Percentiles rank a stretch among this genome's conserved stretches.
Conservation (phyloP, 1,284 basidiomycete genomes). For the Singerocomus inundabilis region DNA sequence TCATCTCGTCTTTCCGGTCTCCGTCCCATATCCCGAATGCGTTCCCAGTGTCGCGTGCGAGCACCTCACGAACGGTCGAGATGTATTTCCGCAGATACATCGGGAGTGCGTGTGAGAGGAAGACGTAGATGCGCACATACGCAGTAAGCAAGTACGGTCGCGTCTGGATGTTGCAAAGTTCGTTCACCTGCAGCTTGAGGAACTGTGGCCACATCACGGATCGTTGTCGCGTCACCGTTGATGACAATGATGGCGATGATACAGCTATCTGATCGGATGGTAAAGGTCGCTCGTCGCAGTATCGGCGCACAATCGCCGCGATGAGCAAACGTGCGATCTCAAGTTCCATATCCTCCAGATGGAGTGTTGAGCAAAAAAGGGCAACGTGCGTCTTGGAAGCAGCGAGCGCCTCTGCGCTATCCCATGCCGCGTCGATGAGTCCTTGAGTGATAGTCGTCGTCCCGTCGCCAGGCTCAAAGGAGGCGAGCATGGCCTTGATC, state of each 20-base stretch:
- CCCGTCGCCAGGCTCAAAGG: conserved; percentile 6
- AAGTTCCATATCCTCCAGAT: conserved; percentile 49
- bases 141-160: conserved; percentile 45
- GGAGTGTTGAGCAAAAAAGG: conserved; percentile 23
- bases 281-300: conserved; percentile 22
- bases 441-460: conserved; percentile 31
- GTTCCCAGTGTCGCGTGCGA: conserved; percentile 63
- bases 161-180: conserved; percentile 39
- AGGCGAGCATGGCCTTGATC: conserved; percentile 13
- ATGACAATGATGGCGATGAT: too few species aligned
- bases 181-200: conserved; percentile 51
- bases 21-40: conserved; percentile 65
- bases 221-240: background rate
- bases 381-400: conserved; percentile 22
- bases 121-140: conserved; percentile 47
- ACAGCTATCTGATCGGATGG: conserved; percentile 8
- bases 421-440: conserved; percentile 38
- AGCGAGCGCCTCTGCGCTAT: conserved; percentile 19
- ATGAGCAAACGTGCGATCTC: conserved; percentile 51
- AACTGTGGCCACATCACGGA: conserved; percentile 25
- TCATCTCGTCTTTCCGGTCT: conserved; percentile 49
- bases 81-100: conserved; percentile 37
- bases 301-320: conserved; percentile 45
- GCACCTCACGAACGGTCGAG: conserved; percentile 46
- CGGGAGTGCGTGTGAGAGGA: conserved; percentile 40